Base-by-base conservation (phyloP, 164 flowering plant species). In the Magnolia sinica region DNA sequence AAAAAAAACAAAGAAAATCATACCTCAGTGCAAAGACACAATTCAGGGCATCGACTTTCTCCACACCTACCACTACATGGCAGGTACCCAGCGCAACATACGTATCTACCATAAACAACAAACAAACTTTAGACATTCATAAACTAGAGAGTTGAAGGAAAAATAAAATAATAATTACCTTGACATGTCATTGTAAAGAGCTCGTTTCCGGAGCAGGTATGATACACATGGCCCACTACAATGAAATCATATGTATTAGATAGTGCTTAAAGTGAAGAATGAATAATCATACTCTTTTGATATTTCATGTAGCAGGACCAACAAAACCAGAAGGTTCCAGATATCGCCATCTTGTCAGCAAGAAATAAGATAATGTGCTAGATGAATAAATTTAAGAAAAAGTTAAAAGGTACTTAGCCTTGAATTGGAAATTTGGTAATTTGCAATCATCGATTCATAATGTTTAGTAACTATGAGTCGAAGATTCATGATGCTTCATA, bases 201-300 rank as follows among this genome's bases (percentile, higher is more conserved):
- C 99, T 83, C 99, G 85, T 80, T 91, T 95, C 50, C 99, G 92
- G 27, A 95, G 95, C 89, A 95, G 58, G 87, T 95, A 95, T 50
- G 99, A 95, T 16, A 75, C 95, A 85, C 99, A 95, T 51, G 99
- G 99, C n/a, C 79, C 96, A 89, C 97, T 91, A 73, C 76, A 84
- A 59, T 20, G 45, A 27, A 79, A 50, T 22, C 13, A 55, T 55
- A 11, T 55, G 16, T 55, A 16, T 55, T 55, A 55, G 18, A 37
- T 37, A 37, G 45, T 37, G 45, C 7, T 37, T 37, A 37, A 37
- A 37, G 45, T 37, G 45, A 37, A 37, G 45, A 37, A 37, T 37
- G 45, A 37, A 37, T 37, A 37, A 37, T 37, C 45, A 27, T 37
- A 37, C 45, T 37, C 45, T 37, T 37, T 37, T 4, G 45, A 5